Evolutionary conservation across 768 basidiomycete genomes (phyloP).

Genomic region (Suillus decipiens): DNA sequence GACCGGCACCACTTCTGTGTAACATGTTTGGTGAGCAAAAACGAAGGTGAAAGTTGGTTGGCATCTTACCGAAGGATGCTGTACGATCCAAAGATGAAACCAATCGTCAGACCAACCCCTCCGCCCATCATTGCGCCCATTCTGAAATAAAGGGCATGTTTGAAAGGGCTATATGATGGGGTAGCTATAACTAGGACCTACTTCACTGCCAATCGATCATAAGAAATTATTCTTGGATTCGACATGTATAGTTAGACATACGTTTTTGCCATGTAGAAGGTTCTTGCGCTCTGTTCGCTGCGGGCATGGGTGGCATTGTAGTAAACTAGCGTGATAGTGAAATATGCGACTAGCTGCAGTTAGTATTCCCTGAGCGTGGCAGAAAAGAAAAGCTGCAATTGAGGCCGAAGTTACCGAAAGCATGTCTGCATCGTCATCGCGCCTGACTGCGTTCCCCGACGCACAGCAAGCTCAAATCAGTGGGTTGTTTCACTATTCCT

Average conservation of each 20-base stretch:
- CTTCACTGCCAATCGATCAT: constrained; percentile 53
- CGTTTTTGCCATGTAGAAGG: constrained; percentile 79
- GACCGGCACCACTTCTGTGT: constrained; percentile 83
- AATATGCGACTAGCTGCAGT: neutral
- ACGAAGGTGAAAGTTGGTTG: neutral
- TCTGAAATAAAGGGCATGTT: constrained; percentile 40
- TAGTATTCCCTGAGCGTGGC: neutral
- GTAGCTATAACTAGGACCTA: constrained; percentile 33
- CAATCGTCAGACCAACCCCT: constrained; percentile 94
- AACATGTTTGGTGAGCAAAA: constrained; percentile 9
- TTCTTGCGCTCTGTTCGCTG: constrained; percentile 43
- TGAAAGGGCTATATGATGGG: constrained; percentile 12
- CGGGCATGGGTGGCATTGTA: constrained; percentile 20
- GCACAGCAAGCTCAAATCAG: constrained; percentile 90
- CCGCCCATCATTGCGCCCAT: constrained; percentile 94
- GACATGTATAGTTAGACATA: constrained; percentile 35
- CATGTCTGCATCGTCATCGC: constrained; percentile 11
- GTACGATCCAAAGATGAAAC: constrained; percentile 95
- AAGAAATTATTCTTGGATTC: neutral
- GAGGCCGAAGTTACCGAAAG: neutral
- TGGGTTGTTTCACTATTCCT: constrained; percentile 39
- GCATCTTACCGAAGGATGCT: constrained; percentile 81
- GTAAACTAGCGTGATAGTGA: neutral
- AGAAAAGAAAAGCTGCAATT: constrained; percentile 6
- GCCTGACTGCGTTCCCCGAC: constrained; percentile 57